A percentile compares a stretch with the other conserved stretches of the same genome.
These are phyloP conservation scores for Solanum appendiculatum DNA, from an alignment of 257 asterid species.

Conservation along the genomic window DNA sequence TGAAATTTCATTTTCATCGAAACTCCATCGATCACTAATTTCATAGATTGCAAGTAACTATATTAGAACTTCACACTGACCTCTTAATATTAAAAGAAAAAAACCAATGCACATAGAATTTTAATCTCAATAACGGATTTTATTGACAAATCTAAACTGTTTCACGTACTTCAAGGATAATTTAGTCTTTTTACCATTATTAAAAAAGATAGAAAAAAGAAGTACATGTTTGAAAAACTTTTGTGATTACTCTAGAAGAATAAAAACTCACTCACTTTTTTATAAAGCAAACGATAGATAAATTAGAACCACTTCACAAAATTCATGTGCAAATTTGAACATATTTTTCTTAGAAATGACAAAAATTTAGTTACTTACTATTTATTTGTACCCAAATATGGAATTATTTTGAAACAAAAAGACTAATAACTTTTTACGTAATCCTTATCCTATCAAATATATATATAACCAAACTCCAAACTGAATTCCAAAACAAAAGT, in stretches of 20 bases:
- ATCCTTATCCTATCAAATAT: not conserved
- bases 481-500: not conserved
- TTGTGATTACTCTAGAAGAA: not conserved
- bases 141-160: no score
- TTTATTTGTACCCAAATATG: not conserved
- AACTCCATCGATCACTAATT: not conserved
- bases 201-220: not conserved
- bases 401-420: not conserved
- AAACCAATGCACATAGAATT: not conserved
- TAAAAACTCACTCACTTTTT: not conserved
- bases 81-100: no score
- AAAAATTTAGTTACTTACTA: not conserved
- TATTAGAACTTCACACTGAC: no score
- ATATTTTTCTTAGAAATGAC: not conserved
- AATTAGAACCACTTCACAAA: not conserved
- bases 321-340: not conserved
- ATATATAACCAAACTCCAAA: not conserved
- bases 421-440: not conserved
- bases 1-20: not conserved
- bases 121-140: no score
- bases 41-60: not conserved
- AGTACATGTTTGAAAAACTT: not conserved
- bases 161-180: not conserved
- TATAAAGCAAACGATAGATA: not conserved
- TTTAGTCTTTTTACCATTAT: not conserved